Evolutionary conservation across 805 yeast genomes (phyloP).

Genomic region (Yamadazyma kitorensis): DNA sequence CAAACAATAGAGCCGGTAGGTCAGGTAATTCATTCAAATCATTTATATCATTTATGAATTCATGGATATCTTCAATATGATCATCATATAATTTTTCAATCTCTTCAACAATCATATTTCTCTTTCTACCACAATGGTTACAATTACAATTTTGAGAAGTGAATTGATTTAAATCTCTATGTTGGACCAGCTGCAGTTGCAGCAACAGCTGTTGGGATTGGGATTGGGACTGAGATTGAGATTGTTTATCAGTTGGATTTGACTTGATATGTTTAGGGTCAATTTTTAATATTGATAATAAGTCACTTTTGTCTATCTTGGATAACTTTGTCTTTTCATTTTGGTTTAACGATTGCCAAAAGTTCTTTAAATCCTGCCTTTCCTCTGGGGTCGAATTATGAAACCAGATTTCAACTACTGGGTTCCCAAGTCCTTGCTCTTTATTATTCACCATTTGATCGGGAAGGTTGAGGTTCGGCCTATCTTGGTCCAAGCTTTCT

Average conservation of each 20-base stretch:
- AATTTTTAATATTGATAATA: constrained; percentile 60
- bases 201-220: no score
- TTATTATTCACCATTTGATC: constrained; percentile 13
- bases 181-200: no score
- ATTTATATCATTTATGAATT: constrained; percentile 36
- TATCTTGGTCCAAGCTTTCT: constrained; percentile 44
- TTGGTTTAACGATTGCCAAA: constrained; percentile 67
- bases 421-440: constrained; percentile 16
- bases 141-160: constrained; percentile 53
- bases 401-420: constrained; percentile 36
- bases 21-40: constrained; percentile 36
- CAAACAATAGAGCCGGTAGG: constrained; percentile 33
- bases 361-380: constrained; percentile 47
- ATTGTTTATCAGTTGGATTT: constrained; percentile 6
- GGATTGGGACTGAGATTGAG: no score
- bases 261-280: constrained; percentile 10
- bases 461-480: constrained; percentile 1
- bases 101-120: constrained; percentile 69
- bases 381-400: constrained; percentile 50
- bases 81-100: constrained; percentile 70
- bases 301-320: constrained; percentile 64
- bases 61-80: constrained; percentile 51
- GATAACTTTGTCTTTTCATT: constrained; percentile 60
- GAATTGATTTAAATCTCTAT: constrained; percentile 9
- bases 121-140: constrained; percentile 72